A percentile compares a stretch with the other conserved stretches of the same genome.
These are phyloP conservation scores for Boletus barrowsii DNA, from an alignment of 768 basidiomycete species.

Conservation along the genomic window DNA sequence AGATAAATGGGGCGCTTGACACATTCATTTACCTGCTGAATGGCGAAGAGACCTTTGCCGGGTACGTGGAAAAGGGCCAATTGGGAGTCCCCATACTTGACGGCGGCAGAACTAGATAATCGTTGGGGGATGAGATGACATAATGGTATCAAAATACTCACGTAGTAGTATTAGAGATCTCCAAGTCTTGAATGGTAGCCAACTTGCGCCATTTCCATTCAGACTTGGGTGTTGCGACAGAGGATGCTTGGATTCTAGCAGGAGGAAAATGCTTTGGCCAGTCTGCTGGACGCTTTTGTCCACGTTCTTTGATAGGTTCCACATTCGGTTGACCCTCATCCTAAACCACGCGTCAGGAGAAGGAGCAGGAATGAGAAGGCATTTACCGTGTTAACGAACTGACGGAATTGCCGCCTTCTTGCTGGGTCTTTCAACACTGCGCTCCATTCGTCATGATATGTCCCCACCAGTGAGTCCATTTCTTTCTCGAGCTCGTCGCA, in stretches of 20 bases:
- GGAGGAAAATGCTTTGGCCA: slow-evolving; percentile 60
- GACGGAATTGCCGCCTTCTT: slow-evolving; percentile 49
- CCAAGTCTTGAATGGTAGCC: slow-evolving; percentile 47
- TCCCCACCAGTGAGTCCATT: slow-evolving; percentile 63
- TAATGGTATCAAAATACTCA: slow-evolving; percentile 23
- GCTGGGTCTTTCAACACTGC: slow-evolving; percentile 54
- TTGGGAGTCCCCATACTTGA: slow-evolving; percentile 64
- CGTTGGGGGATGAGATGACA: not conserved
- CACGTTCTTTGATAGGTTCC: slow-evolving; percentile 58
- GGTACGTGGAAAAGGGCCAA: slow-evolving; percentile 68
- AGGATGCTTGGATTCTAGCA: slow-evolving; percentile 39
- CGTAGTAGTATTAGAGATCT: slow-evolving; percentile 47
- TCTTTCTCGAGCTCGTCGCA: slow-evolving; percentile 63
- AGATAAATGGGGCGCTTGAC: not conserved
- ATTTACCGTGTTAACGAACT: slow-evolving; percentile 62
- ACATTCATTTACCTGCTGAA: slow-evolving; percentile 55
- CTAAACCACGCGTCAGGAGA: not conserved
- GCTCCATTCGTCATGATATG: slow-evolving; percentile 71
- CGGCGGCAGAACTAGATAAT: slow-evolving; percentile 39
- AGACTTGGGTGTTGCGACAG: slow-evolving; percentile 42
- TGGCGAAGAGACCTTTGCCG: slow-evolving; percentile 55
- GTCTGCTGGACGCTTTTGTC: slow-evolving; percentile 61
- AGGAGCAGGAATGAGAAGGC: not conserved
- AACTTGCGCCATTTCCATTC: slow-evolving; percentile 59
- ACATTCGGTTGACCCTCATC: slow-evolving; percentile 9